phyloP scores from a whole-genome alignment of 73 alveolate species.

The Tetrahymena borealis region DNA sequence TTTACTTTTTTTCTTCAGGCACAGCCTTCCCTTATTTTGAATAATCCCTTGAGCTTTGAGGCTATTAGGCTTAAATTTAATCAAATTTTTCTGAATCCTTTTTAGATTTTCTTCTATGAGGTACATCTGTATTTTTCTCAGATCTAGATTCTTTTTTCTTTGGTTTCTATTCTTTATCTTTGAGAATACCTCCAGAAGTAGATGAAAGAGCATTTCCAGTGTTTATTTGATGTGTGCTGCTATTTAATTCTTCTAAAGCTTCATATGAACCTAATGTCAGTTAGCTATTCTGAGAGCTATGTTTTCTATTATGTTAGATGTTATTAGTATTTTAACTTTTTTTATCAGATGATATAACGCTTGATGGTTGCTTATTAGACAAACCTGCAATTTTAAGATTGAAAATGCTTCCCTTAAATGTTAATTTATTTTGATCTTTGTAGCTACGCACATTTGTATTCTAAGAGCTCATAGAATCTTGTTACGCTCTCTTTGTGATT shows the following conservation, averaged over 20 bases:
- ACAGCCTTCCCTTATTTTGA: not conserved
- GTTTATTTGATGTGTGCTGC: no score
- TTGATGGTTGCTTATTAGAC: not conserved
- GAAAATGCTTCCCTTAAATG: not conserved
- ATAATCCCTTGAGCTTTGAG: not conserved
- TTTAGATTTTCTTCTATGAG: not conserved
- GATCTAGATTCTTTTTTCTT: not conserved
- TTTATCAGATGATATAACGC: no score
- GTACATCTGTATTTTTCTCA: not conserved
- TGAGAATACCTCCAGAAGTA: not conserved
- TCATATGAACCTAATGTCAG: no score
- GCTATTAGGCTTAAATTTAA: not conserved
- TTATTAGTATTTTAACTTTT: no score
- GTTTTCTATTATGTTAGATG: no score
- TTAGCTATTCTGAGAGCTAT: no score
- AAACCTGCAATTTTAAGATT: not conserved
- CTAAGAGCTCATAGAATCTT: not conserved
- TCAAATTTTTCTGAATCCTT: not conserved
- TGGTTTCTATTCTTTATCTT: not conserved
- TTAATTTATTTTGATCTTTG: not conserved
- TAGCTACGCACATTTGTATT: not conserved
- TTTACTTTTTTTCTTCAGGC: not conserved
- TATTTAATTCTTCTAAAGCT: no score
- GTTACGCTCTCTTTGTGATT: not conserved
- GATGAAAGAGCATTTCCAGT: no score